A percentile compares a stretch with the other conserved stretches of the same genome.
Evolutionary conservation across 345 rosid species (phyloP).

Genomic region (Iberis pinnata): DNA sequence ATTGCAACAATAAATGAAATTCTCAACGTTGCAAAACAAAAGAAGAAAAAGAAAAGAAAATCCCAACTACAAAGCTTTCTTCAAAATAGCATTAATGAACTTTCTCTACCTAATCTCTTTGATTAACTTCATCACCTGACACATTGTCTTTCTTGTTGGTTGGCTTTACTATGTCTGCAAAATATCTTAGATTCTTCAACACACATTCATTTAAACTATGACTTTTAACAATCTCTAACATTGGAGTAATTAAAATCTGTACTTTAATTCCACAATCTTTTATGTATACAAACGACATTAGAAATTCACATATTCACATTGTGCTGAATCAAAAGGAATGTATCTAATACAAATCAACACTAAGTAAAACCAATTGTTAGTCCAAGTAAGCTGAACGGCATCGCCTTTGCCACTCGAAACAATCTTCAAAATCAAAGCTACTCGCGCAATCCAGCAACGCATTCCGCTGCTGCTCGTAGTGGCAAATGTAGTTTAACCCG

Average conservation of each 20-base stretch:
- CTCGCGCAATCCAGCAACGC: constrained; percentile 84
- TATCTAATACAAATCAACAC: constrained; percentile 25
- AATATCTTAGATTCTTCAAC: neutral
- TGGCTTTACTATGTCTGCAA: constrained; percentile 13
- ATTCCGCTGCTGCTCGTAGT: constrained; percentile 82
- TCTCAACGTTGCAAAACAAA: constrained; percentile 9
- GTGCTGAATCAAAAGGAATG: constrained; percentile 22
- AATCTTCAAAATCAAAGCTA: constrained; percentile 92
- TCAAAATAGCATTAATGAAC: constrained; percentile 26
- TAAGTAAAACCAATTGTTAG: constrained; percentile 6
- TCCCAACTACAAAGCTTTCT: constrained; percentile 9
- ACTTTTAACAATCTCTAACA: no score
- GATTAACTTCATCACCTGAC: constrained; percentile 24
- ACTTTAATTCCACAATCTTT: no score
- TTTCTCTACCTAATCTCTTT: constrained; percentile 14
- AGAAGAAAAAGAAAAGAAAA: constrained; percentile 8
- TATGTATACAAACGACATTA: no score
- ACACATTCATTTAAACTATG: constrained; percentile 9
- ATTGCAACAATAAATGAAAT: constrained; percentile 16
- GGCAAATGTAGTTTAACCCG: constrained; percentile 90
- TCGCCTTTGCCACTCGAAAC: constrained; percentile 85
- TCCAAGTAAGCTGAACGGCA: constrained; percentile 31
- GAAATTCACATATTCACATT: no score
- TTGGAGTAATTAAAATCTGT: no score
- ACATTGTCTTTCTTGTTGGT: constrained; percentile 8